Conservation (phyloP, 1,284 basidiomycete genomes). For the Fomitopsis pinicola region DNA sequence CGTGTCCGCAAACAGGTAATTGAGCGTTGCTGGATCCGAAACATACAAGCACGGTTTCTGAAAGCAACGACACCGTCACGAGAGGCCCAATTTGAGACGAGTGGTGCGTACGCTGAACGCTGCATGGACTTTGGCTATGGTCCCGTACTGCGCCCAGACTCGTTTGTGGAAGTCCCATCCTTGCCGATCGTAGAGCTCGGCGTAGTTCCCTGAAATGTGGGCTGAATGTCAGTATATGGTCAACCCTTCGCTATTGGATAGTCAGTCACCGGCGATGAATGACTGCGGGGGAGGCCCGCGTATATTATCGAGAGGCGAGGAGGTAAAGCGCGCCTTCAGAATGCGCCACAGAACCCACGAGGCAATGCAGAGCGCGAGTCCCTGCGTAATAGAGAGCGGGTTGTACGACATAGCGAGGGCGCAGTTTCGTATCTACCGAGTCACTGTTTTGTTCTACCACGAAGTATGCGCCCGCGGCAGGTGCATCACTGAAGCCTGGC, state of each 20-base stretch:
- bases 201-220: neutral
- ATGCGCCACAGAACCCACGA: neutral
- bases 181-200: slow-evolving; percentile 4
- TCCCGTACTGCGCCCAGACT: slow-evolving; percentile 17
- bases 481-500: no score
- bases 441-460: no score
- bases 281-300: neutral
- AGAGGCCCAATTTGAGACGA: neutral
- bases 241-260: neutral
- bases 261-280: neutral
- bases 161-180: slow-evolving; percentile 17
- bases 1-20: neutral
- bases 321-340: neutral
- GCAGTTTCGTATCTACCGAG: no score
- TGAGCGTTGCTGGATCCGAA: neutral
- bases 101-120: slow-evolving; percentile 7
- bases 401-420: neutral
- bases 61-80: neutral
- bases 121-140: slow-evolving; percentile 14
- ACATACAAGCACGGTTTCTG: slow-evolving; percentile 14
- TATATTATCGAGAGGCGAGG: neutral
- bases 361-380: neutral
- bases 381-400: neutral
- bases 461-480: no score
- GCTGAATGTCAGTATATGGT: neutral